phyloP scores from a whole-genome alignment of 768 basidiomycete species.

The Clitopilus passeckerianus region DNA sequence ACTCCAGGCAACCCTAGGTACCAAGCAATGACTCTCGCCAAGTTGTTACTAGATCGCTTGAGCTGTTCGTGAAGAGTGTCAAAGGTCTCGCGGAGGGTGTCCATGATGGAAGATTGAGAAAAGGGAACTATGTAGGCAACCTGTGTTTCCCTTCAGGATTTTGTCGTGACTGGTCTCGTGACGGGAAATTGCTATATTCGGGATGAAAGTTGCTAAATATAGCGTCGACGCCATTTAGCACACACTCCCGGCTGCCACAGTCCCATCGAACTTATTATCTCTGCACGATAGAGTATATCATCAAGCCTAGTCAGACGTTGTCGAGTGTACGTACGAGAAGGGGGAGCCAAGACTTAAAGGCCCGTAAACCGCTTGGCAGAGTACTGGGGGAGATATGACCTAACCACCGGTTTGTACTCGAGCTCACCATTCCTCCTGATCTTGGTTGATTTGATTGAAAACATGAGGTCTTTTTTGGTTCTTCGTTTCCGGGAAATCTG shows the following conservation, averaged over 20 bases:
- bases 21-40: neutral
- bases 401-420: neutral
- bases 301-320: no score
- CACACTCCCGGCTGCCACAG: no score
- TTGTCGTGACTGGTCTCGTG: neutral
- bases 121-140: neutral
- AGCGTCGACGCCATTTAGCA: no score
- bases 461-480: neutral
- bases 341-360: no score
- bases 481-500: neutral
- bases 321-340: no score
- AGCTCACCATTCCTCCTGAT: no score
- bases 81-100: neutral
- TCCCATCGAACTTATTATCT: no score
- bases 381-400: neutral
- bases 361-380: no score
- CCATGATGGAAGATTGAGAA: neutral
- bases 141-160: neutral
- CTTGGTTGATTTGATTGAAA: no score
- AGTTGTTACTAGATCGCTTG: neutral
- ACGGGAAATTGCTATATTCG: neutral
- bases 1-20: neutral
- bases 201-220: neutral
- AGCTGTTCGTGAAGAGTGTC: neutral
- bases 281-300: no score